Percentiles rank a stretch among this genome's conserved stretches.
phyloP scores from a whole-genome alignment of 106 monocot species.

The Allium sativum region DNA sequence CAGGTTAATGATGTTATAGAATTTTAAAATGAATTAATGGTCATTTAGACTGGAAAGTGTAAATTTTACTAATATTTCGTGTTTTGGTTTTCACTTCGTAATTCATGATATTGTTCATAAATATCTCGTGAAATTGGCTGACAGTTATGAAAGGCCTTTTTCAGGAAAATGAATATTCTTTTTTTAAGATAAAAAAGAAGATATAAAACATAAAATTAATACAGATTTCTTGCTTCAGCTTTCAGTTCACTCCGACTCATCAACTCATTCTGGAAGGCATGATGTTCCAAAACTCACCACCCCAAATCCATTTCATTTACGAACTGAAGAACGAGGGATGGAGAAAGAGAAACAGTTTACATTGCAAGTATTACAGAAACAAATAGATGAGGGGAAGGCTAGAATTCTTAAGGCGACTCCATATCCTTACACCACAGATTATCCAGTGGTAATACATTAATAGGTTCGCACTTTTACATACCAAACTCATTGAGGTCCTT shows the following conservation, averaged over 20 bases:
- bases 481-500: no score
- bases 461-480: no score
- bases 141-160: no score
- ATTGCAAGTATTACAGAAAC: constrained; percentile 33
- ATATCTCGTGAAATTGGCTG: no score
- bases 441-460: constrained; percentile 59
- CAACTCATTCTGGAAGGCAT: constrained; percentile 18
- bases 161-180: no score
- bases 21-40: no score
- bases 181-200: no score
- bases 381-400: constrained; percentile 65
- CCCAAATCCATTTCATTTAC: constrained; percentile 88
- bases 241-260: constrained; percentile 59
- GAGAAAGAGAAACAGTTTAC: constrained; percentile 58
- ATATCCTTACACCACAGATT: constrained; percentile 89
- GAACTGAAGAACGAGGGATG: constrained; percentile 88
- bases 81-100: no score
- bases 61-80: no score
- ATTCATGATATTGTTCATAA: no score
- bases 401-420: constrained; percentile 65
- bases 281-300: constrained; percentile 47
- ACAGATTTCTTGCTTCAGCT: constrained; percentile 32
- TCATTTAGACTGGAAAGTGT: no score
- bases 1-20: no score
- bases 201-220: not conserved